Conservation (phyloP, 129 eudicot species). For the Ambrosia trifida region DNA sequence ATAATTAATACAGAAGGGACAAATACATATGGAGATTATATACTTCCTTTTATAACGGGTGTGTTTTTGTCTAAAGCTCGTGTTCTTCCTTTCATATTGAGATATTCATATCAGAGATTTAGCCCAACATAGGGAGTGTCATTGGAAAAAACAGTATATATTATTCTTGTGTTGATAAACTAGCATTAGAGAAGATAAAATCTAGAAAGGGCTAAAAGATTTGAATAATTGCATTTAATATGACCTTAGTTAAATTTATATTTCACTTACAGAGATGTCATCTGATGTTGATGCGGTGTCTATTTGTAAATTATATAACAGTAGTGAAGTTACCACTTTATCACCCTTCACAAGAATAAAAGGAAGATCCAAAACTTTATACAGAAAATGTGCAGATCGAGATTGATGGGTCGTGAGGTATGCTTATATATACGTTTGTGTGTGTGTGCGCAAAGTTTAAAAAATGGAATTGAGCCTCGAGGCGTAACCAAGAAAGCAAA, state of each 20-base stretch:
- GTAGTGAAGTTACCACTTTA: slow-evolving; percentile 71
- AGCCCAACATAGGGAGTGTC: slow-evolving; percentile 93
- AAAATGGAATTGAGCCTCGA: too few species aligned
- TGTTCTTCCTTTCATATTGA: slow-evolving; percentile 81
- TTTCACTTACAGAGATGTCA: slow-evolving; percentile 62
- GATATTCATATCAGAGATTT: slow-evolving; percentile 79
- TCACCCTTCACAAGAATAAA: slow-evolving; percentile 88
- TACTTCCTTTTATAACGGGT: slow-evolving; percentile 94
- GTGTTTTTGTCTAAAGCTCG: slow-evolving; percentile 89
- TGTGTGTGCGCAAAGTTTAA: too few species aligned
- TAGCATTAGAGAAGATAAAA: background rate
- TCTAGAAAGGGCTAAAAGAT: background rate
- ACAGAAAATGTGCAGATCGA: slow-evolving; percentile 81
- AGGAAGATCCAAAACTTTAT: slow-evolving; percentile 79
- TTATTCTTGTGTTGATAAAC: background rate
- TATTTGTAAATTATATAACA: slow-evolving; percentile 75
- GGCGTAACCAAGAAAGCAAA: too few species aligned
- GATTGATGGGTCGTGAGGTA: slow-evolving; percentile 91
- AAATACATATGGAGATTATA: slow-evolving; percentile 83
- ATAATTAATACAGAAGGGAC: slow-evolving; percentile 97
- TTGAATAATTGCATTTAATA: background rate
- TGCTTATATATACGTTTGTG: background rate
- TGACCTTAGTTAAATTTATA: background rate
- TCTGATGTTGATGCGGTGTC: slow-evolving; percentile 79
- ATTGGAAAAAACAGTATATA: background rate